Percentiles rank a stretch among this genome's conserved stretches.
Evolutionary conservation across 192 early-diverging fungal species (phyloP).

Genomic region (Cladochytrium replicatum): DNA sequence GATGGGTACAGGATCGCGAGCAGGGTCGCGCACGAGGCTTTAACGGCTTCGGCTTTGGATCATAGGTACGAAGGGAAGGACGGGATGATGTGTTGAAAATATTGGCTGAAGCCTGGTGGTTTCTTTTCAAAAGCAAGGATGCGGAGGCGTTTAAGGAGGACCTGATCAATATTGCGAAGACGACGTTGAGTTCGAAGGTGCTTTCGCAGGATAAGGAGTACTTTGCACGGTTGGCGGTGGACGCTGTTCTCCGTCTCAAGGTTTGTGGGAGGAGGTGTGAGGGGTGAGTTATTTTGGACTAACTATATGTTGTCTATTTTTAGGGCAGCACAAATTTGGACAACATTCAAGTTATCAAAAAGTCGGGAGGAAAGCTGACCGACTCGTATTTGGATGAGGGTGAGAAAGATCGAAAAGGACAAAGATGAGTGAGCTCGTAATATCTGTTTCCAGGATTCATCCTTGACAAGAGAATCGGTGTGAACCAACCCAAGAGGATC

Average conservation of each 20-base stretch:
- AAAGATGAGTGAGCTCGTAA: too few relatives aligned
- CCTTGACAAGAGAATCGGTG: slow-evolving; percentile 97
- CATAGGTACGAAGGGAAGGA: too few relatives aligned
- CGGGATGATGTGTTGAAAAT: too few relatives aligned
- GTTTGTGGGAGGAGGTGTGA: too few relatives aligned
- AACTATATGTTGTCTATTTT: too few relatives aligned
- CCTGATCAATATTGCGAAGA: slow-evolving; percentile 93
- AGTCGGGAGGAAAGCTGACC: slow-evolving; percentile 84
- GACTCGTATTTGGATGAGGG: slow-evolving; percentile 96
- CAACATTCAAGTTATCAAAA: slow-evolving; percentile 99
- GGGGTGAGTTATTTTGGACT: too few relatives aligned
- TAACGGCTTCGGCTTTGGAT: slow-evolving; percentile 73
- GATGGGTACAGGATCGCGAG: slow-evolving; percentile 90
- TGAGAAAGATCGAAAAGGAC: too few relatives aligned
- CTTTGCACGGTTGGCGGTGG: slow-evolving; percentile 90
- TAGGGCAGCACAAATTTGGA: slow-evolving; percentile 92
- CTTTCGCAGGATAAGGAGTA: slow-evolving; percentile 92
- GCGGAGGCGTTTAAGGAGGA: slow-evolving; percentile 70
- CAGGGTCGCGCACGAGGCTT: slow-evolving; percentile 67
- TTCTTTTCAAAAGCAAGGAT: slow-evolving; percentile 42
- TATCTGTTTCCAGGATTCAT: slow-evolving; percentile 90
- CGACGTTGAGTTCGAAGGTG: slow-evolving; percentile 94
- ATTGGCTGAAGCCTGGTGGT: too few relatives aligned
- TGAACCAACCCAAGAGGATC: slow-evolving; percentile 92
- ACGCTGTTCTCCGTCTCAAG: slow-evolving; percentile 92